Percentiles rank a stretch among this genome's conserved stretches.
Evolutionary conservation across 2,329 filamentous ascomycete genomes (phyloP).

Genomic region (Penicillium sumatraense): DNA sequence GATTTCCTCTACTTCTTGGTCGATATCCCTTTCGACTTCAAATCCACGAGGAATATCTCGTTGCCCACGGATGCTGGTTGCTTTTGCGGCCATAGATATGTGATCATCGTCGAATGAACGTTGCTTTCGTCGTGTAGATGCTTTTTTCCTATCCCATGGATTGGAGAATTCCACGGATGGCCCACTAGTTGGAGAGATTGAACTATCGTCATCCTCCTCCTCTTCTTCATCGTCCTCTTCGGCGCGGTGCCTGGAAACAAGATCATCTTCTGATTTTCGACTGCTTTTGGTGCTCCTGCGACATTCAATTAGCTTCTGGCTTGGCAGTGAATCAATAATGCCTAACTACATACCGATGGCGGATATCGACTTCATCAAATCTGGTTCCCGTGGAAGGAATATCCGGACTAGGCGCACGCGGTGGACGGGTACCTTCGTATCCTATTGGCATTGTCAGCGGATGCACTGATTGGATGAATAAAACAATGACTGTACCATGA

Average conservation of each 20-base stretch:
- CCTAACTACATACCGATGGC: constrained; percentile 49
- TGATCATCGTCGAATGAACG: constrained; percentile 7
- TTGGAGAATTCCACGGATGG: constrained; percentile 18
- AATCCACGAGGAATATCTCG: constrained; percentile 4
- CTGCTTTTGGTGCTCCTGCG: constrained; percentile 31
- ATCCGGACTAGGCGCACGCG: constrained; percentile 34
- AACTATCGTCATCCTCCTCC: constrained; percentile 28
- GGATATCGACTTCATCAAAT: constrained; percentile 61
- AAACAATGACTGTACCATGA: constrained; percentile 72
- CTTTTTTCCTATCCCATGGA: constrained; percentile 16
- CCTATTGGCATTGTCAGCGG: constrained; percentile 24
- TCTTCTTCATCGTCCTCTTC: constrained; percentile 14
- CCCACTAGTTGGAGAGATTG: constrained; percentile 44
- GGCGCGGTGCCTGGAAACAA: constrained; percentile 41
- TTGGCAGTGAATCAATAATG: not conserved
- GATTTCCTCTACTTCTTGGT: constrained; percentile 9
- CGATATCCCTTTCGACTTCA: constrained; percentile 1
- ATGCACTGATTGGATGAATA: not conserved
- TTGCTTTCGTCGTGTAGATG: constrained; percentile 3
- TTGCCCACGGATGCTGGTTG: constrained; percentile 1
- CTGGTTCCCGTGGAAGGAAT: constrained; percentile 37
- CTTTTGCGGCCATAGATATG: not conserved
- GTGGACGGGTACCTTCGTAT: constrained; percentile 28
- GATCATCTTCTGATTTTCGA: constrained; percentile 30
- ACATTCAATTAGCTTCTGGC: not conserved